Evolutionary conservation across 2,329 filamentous ascomycete genomes (phyloP), one percentile per base, ranked within the genome.

Genomic region (Rutstroemia sp.): DNA sequence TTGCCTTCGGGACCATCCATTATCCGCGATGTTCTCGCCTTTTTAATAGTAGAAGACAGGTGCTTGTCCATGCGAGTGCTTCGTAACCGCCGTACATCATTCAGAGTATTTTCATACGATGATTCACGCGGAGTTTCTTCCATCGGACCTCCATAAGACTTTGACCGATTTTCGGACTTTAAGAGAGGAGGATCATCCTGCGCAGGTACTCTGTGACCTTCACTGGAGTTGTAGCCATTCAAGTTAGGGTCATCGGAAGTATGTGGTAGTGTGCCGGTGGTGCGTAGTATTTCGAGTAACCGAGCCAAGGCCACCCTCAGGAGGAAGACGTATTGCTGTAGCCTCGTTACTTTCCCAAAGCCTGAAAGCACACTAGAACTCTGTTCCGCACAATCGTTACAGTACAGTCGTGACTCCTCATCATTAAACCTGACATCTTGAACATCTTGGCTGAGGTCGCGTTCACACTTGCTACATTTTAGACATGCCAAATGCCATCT

Each of bases 61-160:
- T 95, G 90, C 68, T 95, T 92, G 68, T 99, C 92, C 68, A 97
- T 86, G 30, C 94, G 86, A 21, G 92, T 97, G 60, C 94, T 97
- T 62, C 92, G 85, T 58, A 99, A 74, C 60, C 94, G 83, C 66
- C 91, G 86, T 69, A 99, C 94, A 72, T 99, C 94, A 63, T 94
- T 95, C 64, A 99, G 85, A 48, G 92, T 96, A 73, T 92, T 95
- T 74, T 97, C 92, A 69, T 97, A 94, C 27, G 88, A 90, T 51
- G 88, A 89, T 62, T 84, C 80, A 58, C 80, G 79, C 58, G 83
- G 79, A 34, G 75, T 76, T 51, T 86, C 83, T 55, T 73, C 75
- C 57, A 78, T 72, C 60, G 82, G 80, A 23, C 83, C 86, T 46
- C 82, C 82, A 69, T 86, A 87, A 2, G 87, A 89, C 65, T 86